Evolutionary conservation across 176 grass and related monocot species (phyloP), one percentile per base, ranked within the genome.

Genomic region (Oryza nivara): DNA sequence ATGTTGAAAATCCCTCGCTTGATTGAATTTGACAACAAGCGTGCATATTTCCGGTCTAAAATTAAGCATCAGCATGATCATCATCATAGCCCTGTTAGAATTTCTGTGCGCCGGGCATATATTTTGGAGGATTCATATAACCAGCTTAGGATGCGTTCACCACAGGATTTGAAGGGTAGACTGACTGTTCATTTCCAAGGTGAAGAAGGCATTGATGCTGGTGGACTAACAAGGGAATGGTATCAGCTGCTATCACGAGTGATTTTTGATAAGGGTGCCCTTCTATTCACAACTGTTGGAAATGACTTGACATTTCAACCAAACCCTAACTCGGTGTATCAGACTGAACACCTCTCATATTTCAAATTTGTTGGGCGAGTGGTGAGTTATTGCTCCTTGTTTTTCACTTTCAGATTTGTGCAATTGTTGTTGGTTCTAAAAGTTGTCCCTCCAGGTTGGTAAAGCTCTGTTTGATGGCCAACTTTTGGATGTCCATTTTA

Each of bases 41-140:
- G 93, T 76, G 91, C 97, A 70, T 92, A 99, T 80, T 99, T 99
- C 68, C 89, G 97, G 23, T 94, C 97, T 38, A 99, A 99, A 84
- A 99, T 99, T 76, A 99, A 94, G 79, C 97, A 99, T 87, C 97
- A 96, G 41, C 92, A 99, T 73, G 97, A 99, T 72, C 93, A 96
- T 79, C 94, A 99, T 88, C 93, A 99, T 78, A 92, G 93, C 83
- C 97, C 97, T 32, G 90, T 99, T 47, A 96, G 97, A 91, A 99
- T 99, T 89, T 99, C 97, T 47, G 97, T 99, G 65, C 89, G 97
- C 40, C 88, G 97, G 68, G 90, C 93, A 4, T 99, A 99, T 81
- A 96, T 99, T 87, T 85, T 99, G n/a, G 97, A 99, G 83, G 97
- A 96, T 68, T 99, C 97, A 0, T 99, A 99, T 88, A 99, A 99